A percentile compares a stretch with the other conserved stretches of the same genome.
Conservation (phyloP, 345 rosid species). For the Passiflora organensis region DNA sequence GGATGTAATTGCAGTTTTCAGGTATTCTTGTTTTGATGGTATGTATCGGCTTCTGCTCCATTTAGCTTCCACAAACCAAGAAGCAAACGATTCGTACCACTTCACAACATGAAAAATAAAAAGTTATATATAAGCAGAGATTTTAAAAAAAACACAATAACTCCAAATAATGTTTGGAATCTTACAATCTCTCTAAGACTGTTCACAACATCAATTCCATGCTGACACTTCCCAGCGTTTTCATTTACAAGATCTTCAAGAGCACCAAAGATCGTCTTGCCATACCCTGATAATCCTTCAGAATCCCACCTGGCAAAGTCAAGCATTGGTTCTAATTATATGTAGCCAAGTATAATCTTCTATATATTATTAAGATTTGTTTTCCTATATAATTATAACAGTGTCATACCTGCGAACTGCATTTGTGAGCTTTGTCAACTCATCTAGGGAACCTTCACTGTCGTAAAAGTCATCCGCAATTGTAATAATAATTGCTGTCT, state of each 20-base stretch:
- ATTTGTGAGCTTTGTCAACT: conserved; percentile 38
- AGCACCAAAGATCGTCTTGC: conserved; percentile 45
- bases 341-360: too few relatives aligned
- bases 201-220: conserved; percentile 33
- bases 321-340: too few relatives aligned
- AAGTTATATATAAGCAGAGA: neutral
- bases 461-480: conserved; percentile 68
- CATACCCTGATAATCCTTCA: conserved; percentile 35
- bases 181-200: conserved; percentile 41
- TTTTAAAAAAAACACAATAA: neutral
- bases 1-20: conserved; percentile 41
- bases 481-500: conserved; percentile 44
- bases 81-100: conserved; percentile 63
- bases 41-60: conserved; percentile 41
- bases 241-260: conserved; percentile 42
- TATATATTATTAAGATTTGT: too few relatives aligned
- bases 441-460: conserved; percentile 42
- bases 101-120: conserved; percentile 2
- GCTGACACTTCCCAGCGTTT: conserved; percentile 21
- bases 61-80: conserved; percentile 56
- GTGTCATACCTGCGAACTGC: conserved; percentile 44
- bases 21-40: conserved; percentile 41
- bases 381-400: too few relatives aligned
- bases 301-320: conserved; percentile 47
- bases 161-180: neutral